Evolutionary conservation across 2,329 filamentous ascomycete genomes (phyloP).

Genomic region (Metarhizium guizhouense): DNA sequence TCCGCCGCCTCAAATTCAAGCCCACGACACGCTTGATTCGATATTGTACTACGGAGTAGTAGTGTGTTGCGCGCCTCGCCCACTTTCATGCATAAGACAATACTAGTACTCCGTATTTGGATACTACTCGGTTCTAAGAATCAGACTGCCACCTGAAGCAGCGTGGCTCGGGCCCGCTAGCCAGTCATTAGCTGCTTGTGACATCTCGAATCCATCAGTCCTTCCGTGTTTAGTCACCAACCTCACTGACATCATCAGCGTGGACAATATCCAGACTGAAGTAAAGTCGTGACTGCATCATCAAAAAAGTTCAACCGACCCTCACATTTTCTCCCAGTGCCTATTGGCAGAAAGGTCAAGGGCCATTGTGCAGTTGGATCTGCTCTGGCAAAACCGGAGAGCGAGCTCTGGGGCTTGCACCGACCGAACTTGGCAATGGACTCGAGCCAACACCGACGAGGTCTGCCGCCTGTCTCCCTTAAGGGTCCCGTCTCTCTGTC

Average conservation of each 20-base stretch:
- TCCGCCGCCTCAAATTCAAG: neutral
- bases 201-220: neutral
- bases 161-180: neutral
- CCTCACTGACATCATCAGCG: neutral
- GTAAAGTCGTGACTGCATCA: no score
- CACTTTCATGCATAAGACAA: no score
- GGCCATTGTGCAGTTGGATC: no score
- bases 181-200: neutral
- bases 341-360: no score
- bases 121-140: no score
- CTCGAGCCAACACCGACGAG: neutral
- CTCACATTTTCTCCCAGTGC: no score
- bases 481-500: neutral
- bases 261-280: neutral
- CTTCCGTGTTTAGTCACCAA: neutral
- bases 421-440: neutral
- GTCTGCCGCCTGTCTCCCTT: neutral
- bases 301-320: no score
- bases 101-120: neutral
- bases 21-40: neutral
- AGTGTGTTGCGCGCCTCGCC: no score
- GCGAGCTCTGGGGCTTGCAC: no score
- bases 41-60: neutral
- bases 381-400: no score
- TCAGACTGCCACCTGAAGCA: neutral